Conservation (phyloP, 108 stramenopile species). For the Schizochytrium sp. region DNA sequence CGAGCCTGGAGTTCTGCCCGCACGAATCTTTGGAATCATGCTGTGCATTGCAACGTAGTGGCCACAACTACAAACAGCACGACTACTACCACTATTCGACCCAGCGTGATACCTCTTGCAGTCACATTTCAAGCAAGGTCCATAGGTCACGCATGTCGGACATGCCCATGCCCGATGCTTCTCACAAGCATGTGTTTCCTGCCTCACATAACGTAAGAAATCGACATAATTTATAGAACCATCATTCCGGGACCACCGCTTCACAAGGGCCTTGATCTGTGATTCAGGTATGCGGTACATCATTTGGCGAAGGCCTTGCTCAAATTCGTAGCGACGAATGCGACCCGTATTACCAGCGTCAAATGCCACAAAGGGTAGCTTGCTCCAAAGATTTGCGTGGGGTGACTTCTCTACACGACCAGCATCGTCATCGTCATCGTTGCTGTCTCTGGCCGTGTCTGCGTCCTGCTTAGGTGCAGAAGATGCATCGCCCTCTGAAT, state of each 20-base stretch:
- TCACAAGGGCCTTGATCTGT: background rate
- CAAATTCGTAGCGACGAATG: constrained; percentile 34
- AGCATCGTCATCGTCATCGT: no score
- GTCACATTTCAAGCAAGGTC: constrained; percentile 49
- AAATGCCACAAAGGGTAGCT: constrained; percentile 33
- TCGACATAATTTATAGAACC: background rate
- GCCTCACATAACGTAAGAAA: constrained; percentile 24
- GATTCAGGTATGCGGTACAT: constrained; percentile 35
- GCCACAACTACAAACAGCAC: constrained; percentile 19
- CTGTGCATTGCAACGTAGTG: constrained; percentile 54
- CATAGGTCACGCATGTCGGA: constrained; percentile 21
- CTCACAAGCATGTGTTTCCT: constrained; percentile 31
- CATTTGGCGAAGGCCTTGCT: constrained; percentile 12
- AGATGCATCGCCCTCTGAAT: no score
- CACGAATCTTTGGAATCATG: constrained; percentile 1
- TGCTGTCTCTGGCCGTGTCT: no score
- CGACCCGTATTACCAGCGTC: constrained; percentile 1
- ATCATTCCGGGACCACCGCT: constrained; percentile 35
- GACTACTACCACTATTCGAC: background rate
- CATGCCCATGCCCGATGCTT: constrained; percentile 37
- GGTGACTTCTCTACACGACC: no score
- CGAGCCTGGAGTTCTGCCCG: background rate
- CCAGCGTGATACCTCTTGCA: constrained; percentile 38
- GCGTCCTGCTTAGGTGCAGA: no score
- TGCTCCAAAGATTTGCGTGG: constrained; percentile 23